phyloP scores from a whole-genome alignment of 2,329 filamentous ascomycete genomes.

The Fusarium sp. region DNA sequence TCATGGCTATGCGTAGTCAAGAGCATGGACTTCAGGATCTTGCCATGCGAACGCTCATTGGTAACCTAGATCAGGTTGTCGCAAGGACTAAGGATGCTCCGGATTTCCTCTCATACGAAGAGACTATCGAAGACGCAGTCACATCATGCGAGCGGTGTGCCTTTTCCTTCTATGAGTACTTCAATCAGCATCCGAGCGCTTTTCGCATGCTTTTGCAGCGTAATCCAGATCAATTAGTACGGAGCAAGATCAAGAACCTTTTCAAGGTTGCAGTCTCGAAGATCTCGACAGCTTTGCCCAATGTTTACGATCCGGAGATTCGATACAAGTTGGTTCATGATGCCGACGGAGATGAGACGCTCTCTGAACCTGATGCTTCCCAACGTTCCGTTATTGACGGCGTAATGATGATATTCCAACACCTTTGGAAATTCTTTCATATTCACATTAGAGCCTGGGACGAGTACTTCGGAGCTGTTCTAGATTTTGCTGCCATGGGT shows the following conservation, averaged over 20 bases:
- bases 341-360: constrained; percentile 43
- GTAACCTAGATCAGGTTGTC: constrained; percentile 79
- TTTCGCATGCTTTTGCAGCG: constrained; percentile 73
- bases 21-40: constrained; percentile 52
- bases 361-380: constrained; percentile 1
- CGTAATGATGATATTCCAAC: constrained; percentile 59
- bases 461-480: constrained; percentile 77
- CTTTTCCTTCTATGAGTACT: constrained; percentile 68
- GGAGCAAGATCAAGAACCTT: constrained; percentile 59
- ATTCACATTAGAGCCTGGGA: constrained; percentile 73
- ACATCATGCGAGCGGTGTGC: constrained; percentile 62
- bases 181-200: constrained; percentile 61
- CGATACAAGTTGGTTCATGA: constrained; percentile 29
- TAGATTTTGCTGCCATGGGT: constrained; percentile 72
- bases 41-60: constrained; percentile 65
- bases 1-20: constrained; percentile 1
- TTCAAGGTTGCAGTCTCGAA: constrained; percentile 62
- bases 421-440: constrained; percentile 72
- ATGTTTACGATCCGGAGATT: constrained; percentile 53
- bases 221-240: constrained; percentile 65
- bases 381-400: constrained; percentile 46
- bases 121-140: constrained; percentile 59
- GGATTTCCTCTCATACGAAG: constrained; percentile 66
- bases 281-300: constrained; percentile 60
- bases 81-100: constrained; percentile 75